Evolutionary conservation across 805 yeast species (phyloP).

Genomic region (Brettanomyces sp.): DNA sequence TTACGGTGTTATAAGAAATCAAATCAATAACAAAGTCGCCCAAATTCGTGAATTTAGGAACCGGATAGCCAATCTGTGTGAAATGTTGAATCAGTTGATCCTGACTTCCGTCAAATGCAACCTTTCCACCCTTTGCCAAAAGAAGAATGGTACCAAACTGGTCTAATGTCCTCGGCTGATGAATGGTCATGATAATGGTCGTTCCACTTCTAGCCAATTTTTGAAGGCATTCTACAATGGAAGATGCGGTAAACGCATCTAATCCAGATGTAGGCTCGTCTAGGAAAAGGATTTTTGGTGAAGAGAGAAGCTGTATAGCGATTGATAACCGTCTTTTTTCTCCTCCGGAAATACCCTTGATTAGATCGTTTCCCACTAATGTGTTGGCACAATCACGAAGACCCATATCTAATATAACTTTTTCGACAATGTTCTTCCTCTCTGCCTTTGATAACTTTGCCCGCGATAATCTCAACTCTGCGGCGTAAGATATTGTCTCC

Average conservation of each 20-base stretch:
- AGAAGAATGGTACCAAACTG: conserved; percentile 64
- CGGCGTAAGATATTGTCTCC: conserved; percentile 69
- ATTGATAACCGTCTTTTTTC: conserved; percentile 80
- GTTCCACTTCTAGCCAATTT: conserved; percentile 46
- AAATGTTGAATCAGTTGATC: conserved; percentile 39
- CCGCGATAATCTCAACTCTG: conserved; percentile 51
- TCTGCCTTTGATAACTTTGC: conserved; percentile 27
- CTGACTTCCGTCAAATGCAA: conserved; percentile 57
- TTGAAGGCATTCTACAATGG: conserved; percentile 53
- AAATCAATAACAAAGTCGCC: conserved; percentile 72
- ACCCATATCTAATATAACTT: conserved; percentile 58
- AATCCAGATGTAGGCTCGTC: conserved; percentile 91
- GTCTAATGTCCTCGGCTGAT: conserved; percentile 68
- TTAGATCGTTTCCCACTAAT: conserved; percentile 49
- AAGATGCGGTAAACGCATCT: conserved; percentile 68
- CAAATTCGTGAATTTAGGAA: conserved; percentile 55
- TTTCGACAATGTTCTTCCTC: conserved; percentile 39
- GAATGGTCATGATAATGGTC: conserved; percentile 69
- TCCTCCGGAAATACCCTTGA: conserved; percentile 66
- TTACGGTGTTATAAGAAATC: conserved; percentile 48
- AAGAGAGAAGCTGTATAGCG: conserved; percentile 66
- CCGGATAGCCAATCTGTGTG: conserved; percentile 35
- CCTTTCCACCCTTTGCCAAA: conserved; percentile 64
- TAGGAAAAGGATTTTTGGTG: conserved; percentile 60
- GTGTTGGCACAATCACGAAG: conserved; percentile 70